Conservation (phyloP, 2,329 filamentous ascomycete genomes). For the Aspergillus sclerotialis region DNA sequence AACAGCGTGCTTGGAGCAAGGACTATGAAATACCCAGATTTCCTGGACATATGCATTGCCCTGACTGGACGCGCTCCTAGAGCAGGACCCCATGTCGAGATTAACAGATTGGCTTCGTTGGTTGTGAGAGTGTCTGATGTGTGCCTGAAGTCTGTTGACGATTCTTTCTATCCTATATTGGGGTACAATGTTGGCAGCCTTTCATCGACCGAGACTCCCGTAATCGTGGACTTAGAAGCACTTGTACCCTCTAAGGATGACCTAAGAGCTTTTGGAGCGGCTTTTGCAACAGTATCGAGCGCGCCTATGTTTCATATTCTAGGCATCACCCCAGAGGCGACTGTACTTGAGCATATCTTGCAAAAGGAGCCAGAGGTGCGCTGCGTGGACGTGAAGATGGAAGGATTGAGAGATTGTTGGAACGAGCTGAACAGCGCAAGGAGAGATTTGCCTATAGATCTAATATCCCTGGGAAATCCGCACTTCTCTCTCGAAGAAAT, state of each 20-base stretch:
- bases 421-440: slow-evolving; percentile 13
- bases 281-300: slow-evolving; percentile 37
- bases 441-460: slow-evolving; percentile 16
- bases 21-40: slow-evolving; percentile 43
- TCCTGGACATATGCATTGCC: slow-evolving; percentile 38
- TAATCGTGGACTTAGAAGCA: slow-evolving; percentile 29
- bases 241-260: slow-evolving; percentile 18
- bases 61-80: slow-evolving; percentile 33
- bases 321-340: slow-evolving; percentile 35
- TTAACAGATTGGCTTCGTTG: slow-evolving; percentile 10
- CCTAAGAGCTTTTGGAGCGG: slow-evolving; percentile 40
- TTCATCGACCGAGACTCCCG: slow-evolving; percentile 25
- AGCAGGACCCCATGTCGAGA: slow-evolving; percentile 20
- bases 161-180: slow-evolving; percentile 33
- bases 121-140: background rate
- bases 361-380: slow-evolving; percentile 1
- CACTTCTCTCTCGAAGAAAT: slow-evolving; percentile 39
- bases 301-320: slow-evolving; percentile 42
- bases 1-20: slow-evolving; percentile 41
- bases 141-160: too few species aligned
- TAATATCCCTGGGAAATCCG: slow-evolving; percentile 41
- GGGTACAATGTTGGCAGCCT: slow-evolving; percentile 32
- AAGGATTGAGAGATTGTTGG: too few species aligned
- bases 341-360: slow-evolving; percentile 3
- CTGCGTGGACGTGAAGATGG: background rate